Base-by-base conservation (phyloP, 352 stramenopile genomes). In the Globisporangium cederbergense region DNA sequence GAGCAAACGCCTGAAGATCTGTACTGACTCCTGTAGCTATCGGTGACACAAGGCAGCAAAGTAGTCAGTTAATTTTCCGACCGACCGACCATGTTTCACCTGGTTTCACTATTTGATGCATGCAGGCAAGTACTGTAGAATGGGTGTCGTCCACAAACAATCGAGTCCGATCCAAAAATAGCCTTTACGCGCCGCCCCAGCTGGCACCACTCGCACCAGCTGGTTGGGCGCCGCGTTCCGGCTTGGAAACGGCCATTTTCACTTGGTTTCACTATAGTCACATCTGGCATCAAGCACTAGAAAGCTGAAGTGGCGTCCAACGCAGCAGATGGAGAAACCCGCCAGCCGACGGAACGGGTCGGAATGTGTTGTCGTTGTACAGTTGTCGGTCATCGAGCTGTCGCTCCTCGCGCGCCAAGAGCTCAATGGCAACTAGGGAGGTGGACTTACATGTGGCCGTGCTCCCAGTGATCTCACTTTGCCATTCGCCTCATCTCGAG, bases 381-480 rank as follows among this genome's bases (percentile, higher is more conserved):
- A 28, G 5, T 56, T 16, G 50, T 56, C 7, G 14, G 13, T 14
- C 13, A 11, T 36, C 25, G 25, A 28, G 25, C 25, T 54, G 49
- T 8, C 28, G 49, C 25, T 55, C 49, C 4, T 43, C 16, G 28
- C 1, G 14, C 8, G n/a, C 50, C 13, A 38, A 7, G 25, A 50
- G 43, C 18, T 28, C 51, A 43, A 40, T 30, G 28, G 20, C 18
- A 20, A 5, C 51, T 28, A 36, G 32, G 60, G 18, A 42, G 56
- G 28, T 20, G 34, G 25, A 50, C 11, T 30, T 34, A 20, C 10
- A 34, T 28, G n/a, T 6, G 36, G 16, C 4, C n/a, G 6, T 6
- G 13, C 40, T 46, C 40, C 18, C 40, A 64, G 25, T 30, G 38
- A 61, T 38, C 25, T 65, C 60, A 65, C 50, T 65, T 45, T 65